phyloP scores from a whole-genome alignment of 352 stramenopile genomes.

The Pythium phragmitis region DNA sequence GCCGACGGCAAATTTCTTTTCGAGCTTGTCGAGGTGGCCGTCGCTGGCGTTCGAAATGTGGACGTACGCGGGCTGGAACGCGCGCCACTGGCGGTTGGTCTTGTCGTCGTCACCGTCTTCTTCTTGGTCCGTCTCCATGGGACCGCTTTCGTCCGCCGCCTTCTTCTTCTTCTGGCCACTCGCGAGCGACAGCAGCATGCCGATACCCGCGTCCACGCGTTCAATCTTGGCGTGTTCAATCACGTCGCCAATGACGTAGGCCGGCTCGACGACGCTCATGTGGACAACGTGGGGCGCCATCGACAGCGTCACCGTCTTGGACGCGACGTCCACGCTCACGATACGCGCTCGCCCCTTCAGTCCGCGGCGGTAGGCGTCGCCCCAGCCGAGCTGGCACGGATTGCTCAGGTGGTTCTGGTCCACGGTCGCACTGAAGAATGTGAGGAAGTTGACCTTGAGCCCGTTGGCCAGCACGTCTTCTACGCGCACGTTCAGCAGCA shows the following conservation, averaged over 20 bases:
- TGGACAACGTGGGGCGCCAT: slow-evolving; percentile 89
- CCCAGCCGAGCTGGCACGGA: slow-evolving; percentile 72
- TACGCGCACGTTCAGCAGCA: slow-evolving; percentile 92
- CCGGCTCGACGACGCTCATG: slow-evolving; percentile 55
- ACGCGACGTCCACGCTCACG: slow-evolving; percentile 69
- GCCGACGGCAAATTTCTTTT: slow-evolving; percentile 81
- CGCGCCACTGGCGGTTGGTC: slow-evolving; percentile 62
- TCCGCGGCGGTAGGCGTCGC: slow-evolving; percentile 73
- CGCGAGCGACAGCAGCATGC: slow-evolving; percentile 83
- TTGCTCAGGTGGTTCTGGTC: slow-evolving; percentile 91
- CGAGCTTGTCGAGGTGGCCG: slow-evolving; percentile 82
- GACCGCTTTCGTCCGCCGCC: slow-evolving; percentile 30
- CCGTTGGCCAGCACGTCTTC: slow-evolving; percentile 88
- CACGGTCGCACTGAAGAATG: slow-evolving; percentile 85
- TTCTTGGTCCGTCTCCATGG: slow-evolving; percentile 55
- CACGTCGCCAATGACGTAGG: slow-evolving; percentile 67
- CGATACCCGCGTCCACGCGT: slow-evolving; percentile 80
- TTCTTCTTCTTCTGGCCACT: slow-evolving; percentile 34
- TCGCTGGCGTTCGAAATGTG: slow-evolving; percentile 89
- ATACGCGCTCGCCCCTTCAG: slow-evolving; percentile 87
- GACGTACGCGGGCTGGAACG: slow-evolving; percentile 80
- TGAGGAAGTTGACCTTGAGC: slow-evolving; percentile 87
- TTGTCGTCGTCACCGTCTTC: slow-evolving; percentile 38
- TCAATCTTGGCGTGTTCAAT: slow-evolving; percentile 71
- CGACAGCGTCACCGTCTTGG: slow-evolving; percentile 78